Evolutionary conservation across 75 land plant species (phyloP).

Genomic region (Chamaecyparis obtusa): DNA sequence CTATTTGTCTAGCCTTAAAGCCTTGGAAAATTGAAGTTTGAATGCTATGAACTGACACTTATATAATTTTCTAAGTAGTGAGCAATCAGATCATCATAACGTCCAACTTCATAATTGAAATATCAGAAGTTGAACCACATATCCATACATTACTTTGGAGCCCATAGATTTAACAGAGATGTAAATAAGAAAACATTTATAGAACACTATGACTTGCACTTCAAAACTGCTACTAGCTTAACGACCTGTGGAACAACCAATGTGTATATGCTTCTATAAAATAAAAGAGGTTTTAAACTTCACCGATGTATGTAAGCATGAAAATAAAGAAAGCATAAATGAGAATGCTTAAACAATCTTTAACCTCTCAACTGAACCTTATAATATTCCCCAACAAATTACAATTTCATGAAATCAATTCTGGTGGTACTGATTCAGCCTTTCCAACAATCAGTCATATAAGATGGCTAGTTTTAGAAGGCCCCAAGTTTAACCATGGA

Average conservation of each 20-base stretch:
- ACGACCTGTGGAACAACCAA: not conserved
- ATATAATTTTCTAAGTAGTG: no score
- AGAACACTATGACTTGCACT: not conserved
- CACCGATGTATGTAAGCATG: not conserved
- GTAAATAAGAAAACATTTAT: not conserved
- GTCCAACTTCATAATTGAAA: not conserved
- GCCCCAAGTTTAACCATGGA: not conserved
- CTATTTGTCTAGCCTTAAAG: no score
- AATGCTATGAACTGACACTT: no score
- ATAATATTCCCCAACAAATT: not conserved
- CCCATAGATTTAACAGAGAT: not conserved
- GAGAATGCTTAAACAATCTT: not conserved
- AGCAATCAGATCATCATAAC: not conserved
- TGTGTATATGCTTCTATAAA: not conserved
- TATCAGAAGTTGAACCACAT: not conserved
- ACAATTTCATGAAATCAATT: not conserved
- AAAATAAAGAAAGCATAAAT: not conserved
- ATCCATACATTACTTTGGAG: not conserved
- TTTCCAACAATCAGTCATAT: not conserved
- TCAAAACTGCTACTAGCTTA: not conserved
- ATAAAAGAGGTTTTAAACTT: not conserved
- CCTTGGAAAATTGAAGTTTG: no score
- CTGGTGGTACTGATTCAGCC: not conserved
- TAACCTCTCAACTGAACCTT: not conserved
- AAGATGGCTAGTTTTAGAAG: not conserved